Percentiles rank a stretch among this genome's conserved stretches.
phyloP scores from a whole-genome alignment of 2,329 filamentous ascomycete species.

The Alternaria longipes region DNA sequence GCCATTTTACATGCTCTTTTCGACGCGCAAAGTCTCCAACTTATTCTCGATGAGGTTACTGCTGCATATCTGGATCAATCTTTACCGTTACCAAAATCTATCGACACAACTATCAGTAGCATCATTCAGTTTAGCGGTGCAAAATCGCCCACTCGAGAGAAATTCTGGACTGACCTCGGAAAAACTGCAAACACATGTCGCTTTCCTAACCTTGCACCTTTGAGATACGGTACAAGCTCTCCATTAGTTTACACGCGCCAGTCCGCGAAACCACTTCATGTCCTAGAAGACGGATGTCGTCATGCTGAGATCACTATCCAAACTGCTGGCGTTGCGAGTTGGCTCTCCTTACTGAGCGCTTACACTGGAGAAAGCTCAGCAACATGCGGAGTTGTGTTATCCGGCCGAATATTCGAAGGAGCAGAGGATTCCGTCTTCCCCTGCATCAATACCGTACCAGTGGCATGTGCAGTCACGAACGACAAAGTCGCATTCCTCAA shows the following conservation, averaged over 20 bases:
- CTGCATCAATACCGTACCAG: conserved; percentile 82
- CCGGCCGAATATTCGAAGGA: conserved; percentile 72
- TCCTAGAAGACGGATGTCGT: conserved; percentile 67
- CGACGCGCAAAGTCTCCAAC: conserved; percentile 77
- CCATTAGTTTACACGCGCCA: conserved; percentile 49
- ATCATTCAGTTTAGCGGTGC: conserved; percentile 54
- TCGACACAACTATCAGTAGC: conserved; percentile 56
- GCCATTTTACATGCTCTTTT: conserved; percentile 84
- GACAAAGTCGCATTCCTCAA: conserved; percentile 67
- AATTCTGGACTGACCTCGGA: conserved; percentile 71
- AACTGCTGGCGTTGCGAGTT: conserved; percentile 77
- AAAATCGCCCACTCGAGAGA: conserved; percentile 44
- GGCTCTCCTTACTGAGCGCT: conserved; percentile 76
- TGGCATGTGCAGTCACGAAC: conserved; percentile 65
- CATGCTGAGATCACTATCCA: conserved; percentile 75
- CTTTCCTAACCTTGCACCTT: conserved; percentile 80
- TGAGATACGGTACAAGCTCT: conserved; percentile 53
- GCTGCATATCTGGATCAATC: conserved; percentile 47
- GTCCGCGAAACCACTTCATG: conserved; percentile 53
- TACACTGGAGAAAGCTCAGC: conserved; percentile 80
- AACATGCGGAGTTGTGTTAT: conserved; percentile 82
- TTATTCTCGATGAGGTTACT: conserved; percentile 69
- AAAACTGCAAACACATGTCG: conserved; percentile 66
- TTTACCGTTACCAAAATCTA: conserved; percentile 36
- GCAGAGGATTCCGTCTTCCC: conserved; percentile 73